These are phyloP conservation scores for Candida adriatica DNA, from an alignment of 805 yeast genomes.

Conservation along the genomic window DNA sequence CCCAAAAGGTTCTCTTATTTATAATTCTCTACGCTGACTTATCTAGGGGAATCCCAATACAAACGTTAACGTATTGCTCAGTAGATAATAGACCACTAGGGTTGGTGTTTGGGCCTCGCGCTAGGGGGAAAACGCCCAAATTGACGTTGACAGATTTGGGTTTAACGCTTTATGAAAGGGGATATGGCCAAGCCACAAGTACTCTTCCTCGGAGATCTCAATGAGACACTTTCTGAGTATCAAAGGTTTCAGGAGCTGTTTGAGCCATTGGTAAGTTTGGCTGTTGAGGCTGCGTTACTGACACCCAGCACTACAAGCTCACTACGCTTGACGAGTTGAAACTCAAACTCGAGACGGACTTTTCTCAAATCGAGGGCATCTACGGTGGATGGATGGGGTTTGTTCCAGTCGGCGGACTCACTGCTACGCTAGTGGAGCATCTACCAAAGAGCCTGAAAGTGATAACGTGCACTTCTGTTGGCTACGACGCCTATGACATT, in stretches of 20 bases:
- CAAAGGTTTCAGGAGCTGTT: slow-evolving; percentile 28
- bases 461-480: slow-evolving; percentile 50
- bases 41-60: too few relatives aligned
- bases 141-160: too few relatives aligned
- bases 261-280: slow-evolving; percentile 27
- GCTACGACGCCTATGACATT: slow-evolving; percentile 45
- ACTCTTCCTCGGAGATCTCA: slow-evolving; percentile 39
- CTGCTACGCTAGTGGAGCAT: slow-evolving; percentile 32
- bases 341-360: slow-evolving; percentile 29
- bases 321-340: slow-evolving; percentile 34
- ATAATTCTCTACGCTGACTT: too few relatives aligned
- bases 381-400: slow-evolving; percentile 59
- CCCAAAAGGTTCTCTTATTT: too few relatives aligned
- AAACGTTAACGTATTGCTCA: too few relatives aligned
- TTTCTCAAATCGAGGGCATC: slow-evolving; percentile 38
- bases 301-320: slow-evolving; percentile 24
- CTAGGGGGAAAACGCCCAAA: too few relatives aligned
- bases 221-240: slow-evolving; percentile 32
- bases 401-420: slow-evolving; percentile 42
- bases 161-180: too few relatives aligned
- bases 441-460: slow-evolving; percentile 42
- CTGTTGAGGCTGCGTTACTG: too few relatives aligned
- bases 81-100: too few relatives aligned
- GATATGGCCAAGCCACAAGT: slow-evolving; percentile 11
- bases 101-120: too few relatives aligned